Conservation (phyloP, 345 rosid species). For the Bruguiera parviflora region DNA sequence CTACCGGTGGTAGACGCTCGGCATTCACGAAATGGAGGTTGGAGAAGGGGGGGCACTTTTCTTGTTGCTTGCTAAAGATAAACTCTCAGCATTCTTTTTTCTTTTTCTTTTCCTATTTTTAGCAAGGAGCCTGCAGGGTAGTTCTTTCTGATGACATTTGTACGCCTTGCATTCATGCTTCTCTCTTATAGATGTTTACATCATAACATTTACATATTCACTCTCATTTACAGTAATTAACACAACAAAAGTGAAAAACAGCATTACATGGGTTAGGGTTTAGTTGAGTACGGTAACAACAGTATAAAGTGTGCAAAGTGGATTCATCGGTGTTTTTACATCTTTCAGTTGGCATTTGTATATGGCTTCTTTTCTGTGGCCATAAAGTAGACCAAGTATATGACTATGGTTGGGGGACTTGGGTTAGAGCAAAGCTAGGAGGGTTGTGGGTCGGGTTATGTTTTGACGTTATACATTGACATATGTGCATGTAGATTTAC, state of each 20-base stretch:
- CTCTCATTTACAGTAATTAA: too few species aligned
- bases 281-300: neutral
- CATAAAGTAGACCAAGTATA: neutral
- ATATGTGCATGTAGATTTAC: neutral
- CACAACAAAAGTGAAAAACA: neutral
- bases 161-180: slow-evolving; percentile 50
- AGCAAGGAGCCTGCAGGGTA: slow-evolving; percentile 28
- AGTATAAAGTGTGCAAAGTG: slow-evolving; percentile 39
- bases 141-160: slow-evolving; percentile 62
- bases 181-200: slow-evolving; percentile 11
- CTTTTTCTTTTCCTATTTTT: slow-evolving; percentile 42
- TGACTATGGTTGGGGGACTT: slow-evolving; percentile 28
- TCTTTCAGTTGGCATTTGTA: slow-evolving; percentile 4
- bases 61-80: slow-evolving; percentile 31
- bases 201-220: neutral
- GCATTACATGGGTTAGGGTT: slow-evolving; percentile 33
- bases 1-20: slow-evolving; percentile 67
- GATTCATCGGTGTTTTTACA: slow-evolving; percentile 28
- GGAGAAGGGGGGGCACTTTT: slow-evolving; percentile 20
- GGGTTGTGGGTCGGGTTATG: too few species aligned
- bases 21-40: slow-evolving; percentile 56
- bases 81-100: neutral
- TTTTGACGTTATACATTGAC: too few species aligned
- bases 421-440: neutral
- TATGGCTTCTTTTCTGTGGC: neutral